Evolutionary conservation across 2,329 filamentous ascomycete species (phyloP), one percentile per base, ranked within the genome.

Genomic region (Colletotrichum horii): DNA sequence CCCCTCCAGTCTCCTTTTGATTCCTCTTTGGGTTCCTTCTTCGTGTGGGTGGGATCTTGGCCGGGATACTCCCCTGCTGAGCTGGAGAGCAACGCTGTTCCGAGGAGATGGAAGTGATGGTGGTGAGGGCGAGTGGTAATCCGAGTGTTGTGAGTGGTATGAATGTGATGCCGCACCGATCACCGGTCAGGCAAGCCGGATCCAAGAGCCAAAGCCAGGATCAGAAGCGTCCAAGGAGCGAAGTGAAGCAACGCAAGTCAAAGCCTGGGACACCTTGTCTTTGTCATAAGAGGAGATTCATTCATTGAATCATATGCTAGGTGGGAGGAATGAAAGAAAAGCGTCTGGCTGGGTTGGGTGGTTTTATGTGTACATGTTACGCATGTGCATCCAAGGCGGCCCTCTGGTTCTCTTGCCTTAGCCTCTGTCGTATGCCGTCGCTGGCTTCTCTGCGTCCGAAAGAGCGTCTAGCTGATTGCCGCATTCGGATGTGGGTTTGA

Each of bases 391-490:
- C 30, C 71, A 15, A 55, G 55, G 32, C 15, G 64, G 28, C 48
- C 48, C 28, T 74, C 74, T 69, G 43, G 56, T 69, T 74, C 38
- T 76, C 61, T 55, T 48, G 55, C 67, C 36, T 34, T 76, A 75
- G 76, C 36, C 75, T 71, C 67, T 24, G 66, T 60, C 52, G 58
- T 64, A 66, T 70, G 76, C 70, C 55, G 66, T 65, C 74, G 66
- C 22, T 77, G 76, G 76, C 67, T 77, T 77, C 75, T 78, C 69
- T 56, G 65, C 28, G 75, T 69, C 76, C 75, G 71, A 77, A 77
- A 75, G 76, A 68, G 75, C 69, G 75, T 75, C 71, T 77, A 77
- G 77, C 76, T 61, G 65, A 66, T 71, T 78, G 77, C 77, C 76
- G 77, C 72, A 77, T 78, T 76, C 77, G 77, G 77, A 56, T 43